Conservation (phyloP, 2,329 filamentous ascomycete species). For the Rachicladosporium sp. region DNA sequence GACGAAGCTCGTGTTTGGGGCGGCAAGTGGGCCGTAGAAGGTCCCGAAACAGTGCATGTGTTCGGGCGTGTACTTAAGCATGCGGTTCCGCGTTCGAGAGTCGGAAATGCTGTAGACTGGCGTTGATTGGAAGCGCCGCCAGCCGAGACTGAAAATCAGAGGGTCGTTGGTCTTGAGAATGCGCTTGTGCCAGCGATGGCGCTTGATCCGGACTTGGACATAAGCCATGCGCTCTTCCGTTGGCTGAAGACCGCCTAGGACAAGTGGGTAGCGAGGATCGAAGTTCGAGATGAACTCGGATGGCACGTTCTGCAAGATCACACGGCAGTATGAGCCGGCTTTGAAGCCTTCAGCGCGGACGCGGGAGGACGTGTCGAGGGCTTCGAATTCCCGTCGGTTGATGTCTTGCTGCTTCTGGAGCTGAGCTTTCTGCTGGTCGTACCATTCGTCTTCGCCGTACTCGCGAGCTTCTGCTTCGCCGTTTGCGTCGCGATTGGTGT, state of each 20-base stretch:
- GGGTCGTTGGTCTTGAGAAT: constrained; percentile 98
- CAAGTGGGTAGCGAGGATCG: constrained; percentile 66
- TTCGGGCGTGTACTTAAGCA: constrained; percentile 98
- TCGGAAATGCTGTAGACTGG: constrained; percentile 94
- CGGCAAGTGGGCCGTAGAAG: constrained; percentile 87
- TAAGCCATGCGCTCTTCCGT: constrained; percentile 95
- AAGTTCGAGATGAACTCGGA: constrained; percentile 81
- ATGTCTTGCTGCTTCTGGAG: constrained; percentile 94
- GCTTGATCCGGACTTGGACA: constrained; percentile 91
- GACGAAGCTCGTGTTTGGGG: constrained; percentile 90
- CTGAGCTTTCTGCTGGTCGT: constrained; percentile 87
- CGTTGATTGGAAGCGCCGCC: constrained; percentile 85
- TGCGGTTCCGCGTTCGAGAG: constrained; percentile 82
- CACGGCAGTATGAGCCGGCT: constrained; percentile 84
- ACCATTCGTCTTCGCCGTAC: constrained; percentile 98
- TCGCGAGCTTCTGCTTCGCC: constrained; percentile 57
- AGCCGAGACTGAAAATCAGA: constrained; percentile 90
- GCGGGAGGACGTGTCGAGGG: constrained; percentile 72
- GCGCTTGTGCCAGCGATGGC: constrained; percentile 97
- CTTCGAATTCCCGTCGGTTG: constrained; percentile 86
- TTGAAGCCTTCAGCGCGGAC: constrained; percentile 78
- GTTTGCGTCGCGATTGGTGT: constrained; percentile 54
- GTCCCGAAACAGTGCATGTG: constrained; percentile 98
- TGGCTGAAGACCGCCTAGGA: constrained; percentile 81
- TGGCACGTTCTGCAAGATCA: constrained; percentile 79